These are phyloP conservation scores for Epithemia pelagica DNA, from an alignment of 108 stramenopile species.

Conservation along the genomic window DNA sequence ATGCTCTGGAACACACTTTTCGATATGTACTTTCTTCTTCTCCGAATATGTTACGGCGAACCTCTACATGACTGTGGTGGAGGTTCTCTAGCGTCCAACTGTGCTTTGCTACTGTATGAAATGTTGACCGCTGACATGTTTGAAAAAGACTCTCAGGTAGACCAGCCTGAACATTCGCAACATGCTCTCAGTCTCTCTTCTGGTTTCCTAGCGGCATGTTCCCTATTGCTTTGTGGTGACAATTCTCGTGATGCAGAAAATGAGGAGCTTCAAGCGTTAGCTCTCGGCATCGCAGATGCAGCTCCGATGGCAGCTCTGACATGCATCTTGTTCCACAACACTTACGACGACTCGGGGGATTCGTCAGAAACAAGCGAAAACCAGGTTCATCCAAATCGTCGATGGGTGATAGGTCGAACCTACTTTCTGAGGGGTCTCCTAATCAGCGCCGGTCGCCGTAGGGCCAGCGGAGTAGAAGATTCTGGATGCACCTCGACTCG, in stretches of 20 bases:
- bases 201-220: constrained; percentile 64
- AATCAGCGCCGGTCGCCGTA: constrained; percentile 67
- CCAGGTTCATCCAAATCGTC: constrained; percentile 42
- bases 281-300: constrained; percentile 61
- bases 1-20: constrained; percentile 73
- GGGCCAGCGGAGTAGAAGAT: constrained; percentile 50
- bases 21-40: constrained; percentile 64
- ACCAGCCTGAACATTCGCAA: constrained; percentile 43
- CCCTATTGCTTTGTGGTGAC: constrained; percentile 33
- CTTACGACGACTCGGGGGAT: constrained; percentile 28
- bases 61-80: constrained; percentile 76
- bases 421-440: constrained; percentile 66
- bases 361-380: constrained; percentile 2
- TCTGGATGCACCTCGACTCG: constrained; percentile 59
- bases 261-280: constrained; percentile 12
- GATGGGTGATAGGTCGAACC: constrained; percentile 58
- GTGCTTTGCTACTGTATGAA: constrained; percentile 56
- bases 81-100: constrained; percentile 75
- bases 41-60: constrained; percentile 77
- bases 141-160: constrained; percentile 57
- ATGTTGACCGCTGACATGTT: constrained; percentile 68
- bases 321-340: constrained; percentile 66
- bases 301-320: constrained; percentile 71
- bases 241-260: constrained; percentile 25
- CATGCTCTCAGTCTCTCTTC: constrained; percentile 55